phyloP scores from a whole-genome alignment of 2,329 filamentous ascomycete species.

The Cladosporium velox region DNA sequence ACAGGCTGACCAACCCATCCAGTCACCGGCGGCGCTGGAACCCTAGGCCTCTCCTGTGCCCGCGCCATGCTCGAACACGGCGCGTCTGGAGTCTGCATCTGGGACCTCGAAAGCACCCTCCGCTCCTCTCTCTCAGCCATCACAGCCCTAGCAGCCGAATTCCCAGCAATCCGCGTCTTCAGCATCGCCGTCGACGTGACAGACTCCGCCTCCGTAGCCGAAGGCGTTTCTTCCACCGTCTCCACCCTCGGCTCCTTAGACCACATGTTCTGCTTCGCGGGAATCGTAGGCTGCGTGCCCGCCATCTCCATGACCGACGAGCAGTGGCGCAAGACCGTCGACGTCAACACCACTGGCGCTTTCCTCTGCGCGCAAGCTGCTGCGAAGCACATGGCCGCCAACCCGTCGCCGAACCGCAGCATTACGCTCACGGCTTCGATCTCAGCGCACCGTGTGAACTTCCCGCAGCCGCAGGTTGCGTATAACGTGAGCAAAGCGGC shows the following conservation, averaged over 20 bases:
- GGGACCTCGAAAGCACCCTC: conserved; percentile 57
- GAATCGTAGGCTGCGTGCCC: conserved; percentile 64
- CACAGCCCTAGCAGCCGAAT: conserved; percentile 52
- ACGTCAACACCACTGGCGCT: conserved; percentile 70
- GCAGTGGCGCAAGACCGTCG: conserved; percentile 65
- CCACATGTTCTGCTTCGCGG: conserved; percentile 66
- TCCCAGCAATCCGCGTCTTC: conserved; percentile 56
- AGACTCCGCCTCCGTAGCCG: conserved; percentile 50
- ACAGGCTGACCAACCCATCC: conserved; percentile 24
- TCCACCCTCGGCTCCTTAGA: conserved; percentile 52
- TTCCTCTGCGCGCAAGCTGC: conserved; percentile 71
- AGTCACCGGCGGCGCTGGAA: conserved; percentile 69
- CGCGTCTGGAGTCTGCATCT: conserved; percentile 58
- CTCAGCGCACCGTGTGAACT: conserved; percentile 69
- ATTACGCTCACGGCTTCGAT: conserved; percentile 70
- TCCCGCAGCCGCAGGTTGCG: conserved; percentile 68
- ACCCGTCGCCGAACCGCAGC: conserved; percentile 42
- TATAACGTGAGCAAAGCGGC: conserved; percentile 75
- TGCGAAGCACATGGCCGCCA: conserved; percentile 56
- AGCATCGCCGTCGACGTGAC: conserved; percentile 62
- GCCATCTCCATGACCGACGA: conserved; percentile 60
- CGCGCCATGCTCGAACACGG: conserved; percentile 70
- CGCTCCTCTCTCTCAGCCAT: conserved; percentile 46
- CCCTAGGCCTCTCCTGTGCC: conserved; percentile 59
- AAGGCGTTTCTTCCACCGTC: conserved; percentile 46